Evolutionary conservation across 164 flowering plant species (phyloP).

Genomic region (Stephania cephalantha): DNA sequence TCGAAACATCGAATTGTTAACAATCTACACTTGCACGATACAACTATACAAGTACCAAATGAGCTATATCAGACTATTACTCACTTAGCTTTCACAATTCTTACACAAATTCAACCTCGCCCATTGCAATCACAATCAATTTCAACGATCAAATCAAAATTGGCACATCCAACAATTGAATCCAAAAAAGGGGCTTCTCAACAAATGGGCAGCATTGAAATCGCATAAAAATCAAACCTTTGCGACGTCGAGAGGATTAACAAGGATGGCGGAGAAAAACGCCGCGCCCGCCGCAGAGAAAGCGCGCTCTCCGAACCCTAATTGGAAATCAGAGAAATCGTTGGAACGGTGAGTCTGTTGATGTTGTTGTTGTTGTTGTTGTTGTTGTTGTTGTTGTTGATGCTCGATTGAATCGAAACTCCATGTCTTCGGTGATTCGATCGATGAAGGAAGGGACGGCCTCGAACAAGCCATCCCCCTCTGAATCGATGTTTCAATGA

Average conservation of each 20-base stretch:
- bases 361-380: background rate
- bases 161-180: background rate
- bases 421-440: constrained; percentile 25
- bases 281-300: constrained; percentile 94
- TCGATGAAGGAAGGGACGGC: constrained; percentile 31
- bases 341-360: constrained; percentile 2
- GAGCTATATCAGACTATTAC: no score
- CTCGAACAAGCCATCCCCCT: constrained; percentile 30
- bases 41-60: no score
- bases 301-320: constrained; percentile 66
- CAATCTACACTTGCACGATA: no score
- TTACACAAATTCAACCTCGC: no score
- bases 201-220: background rate
- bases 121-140: background rate
- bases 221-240: constrained; percentile 40
- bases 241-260: constrained; percentile 93
- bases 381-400: no score
- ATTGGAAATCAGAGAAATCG: constrained; percentile 28
- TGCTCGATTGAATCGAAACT: constrained; percentile 25
- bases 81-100: no score
- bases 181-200: no score
- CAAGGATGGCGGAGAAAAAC: constrained; percentile 75
- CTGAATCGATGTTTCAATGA: no score
- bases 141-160: background rate
- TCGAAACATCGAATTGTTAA: no score